These are phyloP conservation scores for Didymella pinodella DNA, from an alignment of 2,329 filamentous ascomycete species.

Conservation along the genomic window DNA sequence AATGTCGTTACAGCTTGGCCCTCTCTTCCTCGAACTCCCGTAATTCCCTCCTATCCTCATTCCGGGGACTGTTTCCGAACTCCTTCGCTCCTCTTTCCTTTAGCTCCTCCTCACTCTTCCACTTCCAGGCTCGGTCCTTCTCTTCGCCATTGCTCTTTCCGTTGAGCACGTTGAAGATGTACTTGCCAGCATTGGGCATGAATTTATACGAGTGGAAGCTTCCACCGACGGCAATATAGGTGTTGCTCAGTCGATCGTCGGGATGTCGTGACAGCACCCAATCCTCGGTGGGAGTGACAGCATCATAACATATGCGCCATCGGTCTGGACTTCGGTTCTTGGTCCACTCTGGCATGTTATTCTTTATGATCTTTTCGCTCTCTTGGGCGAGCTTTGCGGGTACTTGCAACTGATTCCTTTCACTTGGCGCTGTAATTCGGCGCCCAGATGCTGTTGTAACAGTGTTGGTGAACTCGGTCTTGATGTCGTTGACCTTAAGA, in stretches of 20 bases:
- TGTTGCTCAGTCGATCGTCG: constrained; percentile 57
- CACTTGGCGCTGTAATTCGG: constrained; percentile 62
- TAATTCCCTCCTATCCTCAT: constrained; percentile 22
- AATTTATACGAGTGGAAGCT: constrained; percentile 73
- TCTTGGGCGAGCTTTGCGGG: constrained; percentile 55
- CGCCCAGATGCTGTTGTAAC: constrained; percentile 57
- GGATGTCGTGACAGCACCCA: constrained; percentile 65
- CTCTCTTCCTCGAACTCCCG: constrained; percentile 23
- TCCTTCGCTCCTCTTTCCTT: constrained; percentile 29
- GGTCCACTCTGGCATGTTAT: constrained; percentile 46
- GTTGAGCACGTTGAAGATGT: constrained; percentile 58
- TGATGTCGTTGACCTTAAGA: constrained; percentile 69
- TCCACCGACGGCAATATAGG: constrained; percentile 69
- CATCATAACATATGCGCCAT: constrained; percentile 66
- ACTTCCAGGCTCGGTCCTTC: constrained; percentile 47
- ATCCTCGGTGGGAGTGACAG: constrained; percentile 68
- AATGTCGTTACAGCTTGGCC: constrained; percentile 1
- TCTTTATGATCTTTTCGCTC: constrained; percentile 41
- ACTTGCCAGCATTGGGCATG: constrained; percentile 68
- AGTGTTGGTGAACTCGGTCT: constrained; percentile 64
- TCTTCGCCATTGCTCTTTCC: constrained; percentile 48
- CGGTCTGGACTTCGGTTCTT: constrained; percentile 48
- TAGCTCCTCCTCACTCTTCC: constrained; percentile 41
- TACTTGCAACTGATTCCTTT: constrained; percentile 55
- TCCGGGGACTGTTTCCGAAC: constrained; percentile 28